Evolutionary conservation across 2,329 filamentous ascomycete genomes (phyloP), one percentile per base, ranked within the genome.

Genomic region (Parafenestella ontariensis): DNA sequence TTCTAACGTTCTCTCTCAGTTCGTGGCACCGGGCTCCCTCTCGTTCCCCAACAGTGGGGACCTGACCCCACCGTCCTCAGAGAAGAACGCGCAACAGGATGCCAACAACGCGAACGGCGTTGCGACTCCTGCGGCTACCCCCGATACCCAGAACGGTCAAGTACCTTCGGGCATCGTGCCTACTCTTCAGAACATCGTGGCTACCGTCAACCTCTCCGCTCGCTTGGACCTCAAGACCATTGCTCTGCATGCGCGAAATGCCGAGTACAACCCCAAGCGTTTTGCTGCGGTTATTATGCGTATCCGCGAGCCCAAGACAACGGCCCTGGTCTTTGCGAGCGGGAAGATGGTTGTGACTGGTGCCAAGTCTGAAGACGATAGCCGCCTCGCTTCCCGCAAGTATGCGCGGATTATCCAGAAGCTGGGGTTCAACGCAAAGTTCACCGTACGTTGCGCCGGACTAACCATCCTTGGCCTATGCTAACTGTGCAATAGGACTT

Each of bases 331-430:
- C 83, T 99, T 99, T 71, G 95, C 95, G 55, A 96, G 90, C 1
- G 95, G 95, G 79, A 99, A 99, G 86, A 98, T 99, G 95, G 95
- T 98, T 42, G 95, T 98, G 15, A 98, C 95, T 49, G 94, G 94
- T 81, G 94, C 94, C 61, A 98, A 98, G 81, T 96, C 92, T 1
- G 95, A 98, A 76, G 95, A 98, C 77, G 95, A 98, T 76, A 96
- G 92, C 56, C 97, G 97, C 82, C 88, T 99, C 72, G 95, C 95
- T 8, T 95, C 90, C 56, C 89, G 94, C 80, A 99, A 99, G 81
- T 98, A 98, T 75, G 95, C 95, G 48, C 93, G 95, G 72, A 98
- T 99, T 78, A 98, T 99, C 70, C 95, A 99, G 85, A 99, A 99
- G 83, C 91, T 99, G 57, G 95, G 95, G 60, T 99, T 99, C 85